Base-by-base conservation (phyloP, 1,284 basidiomycete genomes). In the Tilletia walkeri region DNA sequence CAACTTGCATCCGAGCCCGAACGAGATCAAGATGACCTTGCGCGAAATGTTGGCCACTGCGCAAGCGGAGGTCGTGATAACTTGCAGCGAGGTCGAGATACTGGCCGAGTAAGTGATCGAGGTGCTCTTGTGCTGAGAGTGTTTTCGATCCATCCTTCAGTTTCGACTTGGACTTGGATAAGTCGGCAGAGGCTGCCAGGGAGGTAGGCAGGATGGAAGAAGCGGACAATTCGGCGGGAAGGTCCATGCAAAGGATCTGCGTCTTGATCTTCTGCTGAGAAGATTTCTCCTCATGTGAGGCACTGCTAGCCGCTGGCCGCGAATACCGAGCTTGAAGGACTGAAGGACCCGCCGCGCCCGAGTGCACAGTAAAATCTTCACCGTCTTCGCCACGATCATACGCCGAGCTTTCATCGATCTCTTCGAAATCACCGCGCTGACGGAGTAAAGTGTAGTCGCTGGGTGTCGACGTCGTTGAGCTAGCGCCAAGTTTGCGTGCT, bases 71-170 rank as follows among this genome's bases (percentile, higher is more conserved):
- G 39, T 12, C 59, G 47, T 63, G n/a, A 53, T 71, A 71, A 20
- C 34, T 67, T 34, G 69, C 70, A 5, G 68, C 30, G 18, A 65
- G 24, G 16, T 36, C 24, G 56, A 71, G 65, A 45, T 71, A 71
- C n/a, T 36, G 39, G 3, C 24, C 20, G 18, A 71, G 48, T 10
- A 68, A 41, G 16, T 47, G 48, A 34, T 69, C 67, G 4, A 53
- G 24, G 20, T 56, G 5, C 59, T 38, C 59, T 10, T 45, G 41
- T 9, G 41, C 9, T 9, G 41, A 9, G 41, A 7, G 41, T 14
- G 14, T 45, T 45, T 7, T 45, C 9, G 41, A 9, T 30, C 24
- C 24, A 30, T 30, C 24, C 9, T 7, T 45, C 9, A 14, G 41
- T 14, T 45, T 45, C 3, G 41, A 45, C 14, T 14, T 45, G 41